Base-by-base conservation (phyloP, 108 stramenopile species). In the Pseudonitzschia pungens region DNA sequence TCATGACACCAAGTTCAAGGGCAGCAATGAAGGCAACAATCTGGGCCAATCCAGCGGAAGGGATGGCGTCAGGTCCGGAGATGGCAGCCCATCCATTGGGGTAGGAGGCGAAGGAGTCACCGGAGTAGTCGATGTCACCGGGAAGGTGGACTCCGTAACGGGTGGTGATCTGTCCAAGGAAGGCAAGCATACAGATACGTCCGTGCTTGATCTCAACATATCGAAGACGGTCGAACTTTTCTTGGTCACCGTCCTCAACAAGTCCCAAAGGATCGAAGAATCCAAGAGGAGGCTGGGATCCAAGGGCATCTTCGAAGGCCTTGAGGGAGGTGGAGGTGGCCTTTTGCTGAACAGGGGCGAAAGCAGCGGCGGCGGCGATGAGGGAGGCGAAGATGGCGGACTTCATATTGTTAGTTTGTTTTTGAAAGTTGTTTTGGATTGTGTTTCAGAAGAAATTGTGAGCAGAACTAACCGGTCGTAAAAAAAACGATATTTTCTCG, bases 211-310 rank as follows among this genome's bases (percentile, higher is more conserved):
- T 69, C 68, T 91, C 80, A 72, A 81, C 83, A 56, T 76, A 79
- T 71, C 85, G 77, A 36, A 86, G 81, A 65, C 82, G 83, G 77
- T 84, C 70, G 80, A 84, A 84, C 76, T 80, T 81, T 32, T 73
- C 85, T 68, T 82, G 69, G 66, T 86, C 76, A 48, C 77, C 85
- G 60, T 83, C 82, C 29, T 77, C 77, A 66, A 83, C 81, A 73
- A 86, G 48, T 81, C 93, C 74, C 44, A 92, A 81, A 68, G 93
- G 93, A 83, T 95, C 94, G 81, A 84, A 96, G 87, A 91, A 96
- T 65, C 92, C 94, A 66, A 95, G 81, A 44, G 96, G 96, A 42
- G 81, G 54, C 75, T 97, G 96, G 31, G 89, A 93, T 53, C 96
- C 96, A 76, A 95, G 82, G 63, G 92, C 94, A 51, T 75, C 71